Base-by-base conservation (phyloP, 345 rosid genomes). In the Turritis glabra region DNA sequence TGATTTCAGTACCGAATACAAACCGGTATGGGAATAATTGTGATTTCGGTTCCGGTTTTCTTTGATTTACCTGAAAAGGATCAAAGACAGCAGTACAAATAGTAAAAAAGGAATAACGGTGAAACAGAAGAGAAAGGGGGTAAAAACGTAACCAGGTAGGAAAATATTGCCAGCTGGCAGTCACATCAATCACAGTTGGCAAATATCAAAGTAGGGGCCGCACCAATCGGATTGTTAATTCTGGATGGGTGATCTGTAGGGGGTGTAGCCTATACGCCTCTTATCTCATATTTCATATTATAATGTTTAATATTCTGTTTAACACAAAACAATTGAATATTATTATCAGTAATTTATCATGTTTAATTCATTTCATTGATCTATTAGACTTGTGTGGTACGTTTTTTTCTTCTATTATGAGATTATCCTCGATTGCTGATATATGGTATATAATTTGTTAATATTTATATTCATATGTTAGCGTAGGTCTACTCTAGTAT, bases 121-220 rank as follows among this genome's bases (percentile, higher is more conserved):
- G n/a, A 47, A 69, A 53, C 40, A 8, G 40, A 56, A 2, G 11
- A 48, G n/a, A 5, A 3, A 27, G 14, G n/a, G 67, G 75, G 64
- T 32, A 58, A 38, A 65, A 23, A 22, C 1, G 73, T 64, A 65
- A 77, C 3, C 0, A 10, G 0, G 3, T 26, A 15, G 26, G 7
- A 22, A 18, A 57, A 13, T n/a, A n/a, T 5, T 65, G 81, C 73
- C 80, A 77, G 77, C 77, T 77, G 81, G 77, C 77, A 26, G 64
- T 77, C 81, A 77, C 77, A 77, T 77, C 81, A 77, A 51, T 65
- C 26, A 38, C 3, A 77, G 80, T 65, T 77, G 80, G 77, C 80
- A 77, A 56, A 40, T 57, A 65, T 58, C 18, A 33, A 50, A 59
- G 57, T 58, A 72, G 77, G 77, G 0, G 64, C 81, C 64, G 41